Percentiles rank a stretch among this genome's conserved stretches.
phyloP scores from a whole-genome alignment of 2,329 filamentous ascomycete species.

The Magnaporthiopsis rhizophila region DNA sequence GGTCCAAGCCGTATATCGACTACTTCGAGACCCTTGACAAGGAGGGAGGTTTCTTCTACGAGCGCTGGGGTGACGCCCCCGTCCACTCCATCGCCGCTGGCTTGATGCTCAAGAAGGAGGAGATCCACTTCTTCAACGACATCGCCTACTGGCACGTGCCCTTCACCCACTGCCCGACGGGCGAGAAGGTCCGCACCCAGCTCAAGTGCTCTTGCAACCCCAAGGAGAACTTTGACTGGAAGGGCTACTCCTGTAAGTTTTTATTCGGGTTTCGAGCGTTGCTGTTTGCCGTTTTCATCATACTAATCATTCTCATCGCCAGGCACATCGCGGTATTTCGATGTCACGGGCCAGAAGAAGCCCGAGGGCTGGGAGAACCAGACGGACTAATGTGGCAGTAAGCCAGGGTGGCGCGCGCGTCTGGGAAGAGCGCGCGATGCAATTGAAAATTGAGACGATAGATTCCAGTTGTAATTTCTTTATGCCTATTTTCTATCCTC shows the following conservation, averaged over 20 bases:
- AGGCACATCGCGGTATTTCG: constrained; percentile 83
- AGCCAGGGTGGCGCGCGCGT: not conserved
- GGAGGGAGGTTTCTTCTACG: constrained; percentile 97
- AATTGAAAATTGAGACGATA: constrained; percentile 5
- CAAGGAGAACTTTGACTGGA: constrained; percentile 98
- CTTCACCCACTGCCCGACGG: constrained; percentile 94
- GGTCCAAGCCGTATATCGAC: constrained; percentile 80
- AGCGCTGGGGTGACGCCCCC: constrained; percentile 95
- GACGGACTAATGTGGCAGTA: constrained; percentile 33
- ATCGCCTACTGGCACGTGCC: constrained; percentile 98
- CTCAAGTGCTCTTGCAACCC: constrained; percentile 93
- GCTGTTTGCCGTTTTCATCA: not conserved
- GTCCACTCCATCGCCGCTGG: constrained; percentile 95
- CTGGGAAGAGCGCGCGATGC: not conserved
- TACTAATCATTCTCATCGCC: constrained; percentile 2
- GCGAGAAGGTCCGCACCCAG: constrained; percentile 73
- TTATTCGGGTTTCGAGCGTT: too few species aligned
- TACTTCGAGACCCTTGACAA: constrained; percentile 83
- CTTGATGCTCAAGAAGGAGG: constrained; percentile 80
- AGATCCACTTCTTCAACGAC: constrained; percentile 98
- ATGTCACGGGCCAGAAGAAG: constrained; percentile 72
- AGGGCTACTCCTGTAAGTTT: constrained; percentile 95
- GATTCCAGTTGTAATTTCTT: constrained; percentile 4
- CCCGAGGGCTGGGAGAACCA: constrained; percentile 78
- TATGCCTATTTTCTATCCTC: not conserved